Evolutionary conservation across 805 yeast species (phyloP), one percentile per base, ranked within the genome.

Genomic region (Metschnikowia borealis): DNA sequence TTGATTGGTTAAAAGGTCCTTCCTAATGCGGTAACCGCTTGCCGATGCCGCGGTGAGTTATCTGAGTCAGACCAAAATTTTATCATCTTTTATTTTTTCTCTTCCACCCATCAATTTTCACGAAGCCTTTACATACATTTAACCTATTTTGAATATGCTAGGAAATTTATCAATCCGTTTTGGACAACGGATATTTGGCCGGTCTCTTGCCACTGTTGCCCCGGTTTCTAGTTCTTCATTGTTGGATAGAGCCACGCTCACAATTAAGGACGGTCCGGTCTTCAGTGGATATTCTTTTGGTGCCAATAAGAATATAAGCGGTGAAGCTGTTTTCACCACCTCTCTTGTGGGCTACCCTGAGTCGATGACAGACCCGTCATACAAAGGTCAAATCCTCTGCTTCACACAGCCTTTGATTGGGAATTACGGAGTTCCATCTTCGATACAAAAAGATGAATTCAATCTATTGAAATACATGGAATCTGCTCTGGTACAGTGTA

Each of bases 261-360:
- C 96, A 23, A 84, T 92, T 61, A 83, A 91, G 66, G 88, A 90
- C 65, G 99, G 98, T 17, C 97, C 97, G 18, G 84, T 89, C 32
- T 89, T 89, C 75, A 83, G 81, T 62, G 99, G 99, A 38, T 85
- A 82, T 67, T 92, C 98, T 0, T 95, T 94, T 64, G 99, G 99
- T 64, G 96, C 98, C 39, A 83, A 89, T 68, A 86, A 85, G 58
- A 89, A 91, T 56, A 82, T 89, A 54, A 84, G 95, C 52, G 99
- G 99, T 56, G 99, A 94, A 71, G 96, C 97, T 31, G 99, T 95
- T 41, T 94, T 94, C 76, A 89, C 97, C 44, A 95, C 99, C 33
- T 94, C 97, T 6, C 78, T 95, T 69, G 99, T 94, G 11, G 99
- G 99, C 17, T 94, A 94, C 71, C 98, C 99, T 15, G 99, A 94